phyloP scores from a whole-genome alignment of 2,329 filamentous ascomycete species.

The Cladobotryum mycophilum region DNA sequence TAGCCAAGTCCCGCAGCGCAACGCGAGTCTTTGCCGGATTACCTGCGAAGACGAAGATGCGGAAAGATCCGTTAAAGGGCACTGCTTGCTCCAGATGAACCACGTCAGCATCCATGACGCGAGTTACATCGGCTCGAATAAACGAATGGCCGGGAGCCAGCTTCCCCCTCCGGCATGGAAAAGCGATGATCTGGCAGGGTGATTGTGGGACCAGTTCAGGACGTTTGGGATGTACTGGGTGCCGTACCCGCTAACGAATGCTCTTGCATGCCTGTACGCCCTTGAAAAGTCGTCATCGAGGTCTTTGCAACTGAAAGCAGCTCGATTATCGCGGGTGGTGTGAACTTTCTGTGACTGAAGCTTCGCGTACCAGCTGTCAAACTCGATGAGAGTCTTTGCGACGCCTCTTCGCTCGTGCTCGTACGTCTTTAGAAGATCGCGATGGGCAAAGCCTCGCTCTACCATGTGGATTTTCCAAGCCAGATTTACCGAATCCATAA shows the following conservation, averaged over 20 bases:
- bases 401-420: slow-evolving; percentile 79
- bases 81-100: slow-evolving; percentile 88
- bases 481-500: slow-evolving; percentile 77
- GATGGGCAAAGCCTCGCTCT: slow-evolving; percentile 71
- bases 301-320: slow-evolving; percentile 45
- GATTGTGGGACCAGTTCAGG: slow-evolving; percentile 73
- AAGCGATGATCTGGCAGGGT: slow-evolving; percentile 63
- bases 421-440: slow-evolving; percentile 74
- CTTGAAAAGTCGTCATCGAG: slow-evolving; percentile 71
- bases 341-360: slow-evolving; percentile 78
- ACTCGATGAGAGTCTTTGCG: slow-evolving; percentile 76
- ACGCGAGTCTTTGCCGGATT: slow-evolving; percentile 49
- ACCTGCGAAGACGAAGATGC: slow-evolving; percentile 79
- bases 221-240: slow-evolving; percentile 77
- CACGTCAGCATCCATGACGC: slow-evolving; percentile 81
- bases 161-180: slow-evolving; percentile 60
- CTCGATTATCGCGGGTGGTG: slow-evolving; percentile 62
- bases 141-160: slow-evolving; percentile 70
- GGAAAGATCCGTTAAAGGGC: slow-evolving; percentile 80
- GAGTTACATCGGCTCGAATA: slow-evolving; percentile 72
- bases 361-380: slow-evolving; percentile 84
- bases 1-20: slow-evolving; percentile 65
- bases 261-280: slow-evolving; percentile 85
- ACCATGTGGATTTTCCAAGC: slow-evolving; percentile 96
- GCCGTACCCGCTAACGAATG: slow-evolving; percentile 88